Evolutionary conservation across 208 protist genomes (phyloP).

Genomic region (Herpetomonas samuelpessoai): DNA sequence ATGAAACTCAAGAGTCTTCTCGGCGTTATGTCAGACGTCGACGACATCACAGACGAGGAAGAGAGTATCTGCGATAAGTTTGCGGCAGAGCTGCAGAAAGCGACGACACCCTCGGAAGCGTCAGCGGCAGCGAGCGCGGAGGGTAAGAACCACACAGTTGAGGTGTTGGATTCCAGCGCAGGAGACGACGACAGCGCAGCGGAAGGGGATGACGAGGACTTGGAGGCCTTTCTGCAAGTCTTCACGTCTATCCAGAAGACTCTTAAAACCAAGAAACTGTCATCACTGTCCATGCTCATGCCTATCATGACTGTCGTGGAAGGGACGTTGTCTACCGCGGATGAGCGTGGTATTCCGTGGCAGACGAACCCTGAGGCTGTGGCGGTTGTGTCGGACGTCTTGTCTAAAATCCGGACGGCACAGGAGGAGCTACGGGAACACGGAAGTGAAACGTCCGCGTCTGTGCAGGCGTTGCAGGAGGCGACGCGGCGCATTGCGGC

Average conservation of each 20-base stretch:
- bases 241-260: constrained; percentile 14
- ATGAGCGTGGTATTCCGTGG: constrained; percentile 28
- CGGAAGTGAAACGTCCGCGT: background rate
- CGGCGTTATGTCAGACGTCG: constrained; percentile 23
- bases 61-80: constrained; percentile 19
- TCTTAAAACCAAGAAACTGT: background rate
- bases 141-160: no score
- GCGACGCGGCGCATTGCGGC: background rate
- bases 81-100: constrained; percentile 17
- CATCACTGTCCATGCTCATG: constrained; percentile 20
- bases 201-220: constrained; percentile 7
- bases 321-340: constrained; percentile 24
- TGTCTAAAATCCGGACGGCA: constrained; percentile 20
- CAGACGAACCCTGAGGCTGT: constrained; percentile 16
- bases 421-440: constrained; percentile 13
- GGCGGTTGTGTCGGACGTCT: constrained; percentile 15
- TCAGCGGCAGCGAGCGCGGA: no score
- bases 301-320: constrained; percentile 32
- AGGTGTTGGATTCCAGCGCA: no score
- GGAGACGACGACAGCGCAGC: constrained; percentile 1
- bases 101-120: no score
- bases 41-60: constrained; percentile 17
- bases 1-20: constrained; percentile 23
- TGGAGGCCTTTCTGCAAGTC: constrained; percentile 8
- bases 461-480: background rate